A percentile compares a stretch with the other conserved stretches of the same genome.
Evolutionary conservation across 352 stramenopile species (phyloP).

Genomic region (Phytophthora citrophthora): DNA sequence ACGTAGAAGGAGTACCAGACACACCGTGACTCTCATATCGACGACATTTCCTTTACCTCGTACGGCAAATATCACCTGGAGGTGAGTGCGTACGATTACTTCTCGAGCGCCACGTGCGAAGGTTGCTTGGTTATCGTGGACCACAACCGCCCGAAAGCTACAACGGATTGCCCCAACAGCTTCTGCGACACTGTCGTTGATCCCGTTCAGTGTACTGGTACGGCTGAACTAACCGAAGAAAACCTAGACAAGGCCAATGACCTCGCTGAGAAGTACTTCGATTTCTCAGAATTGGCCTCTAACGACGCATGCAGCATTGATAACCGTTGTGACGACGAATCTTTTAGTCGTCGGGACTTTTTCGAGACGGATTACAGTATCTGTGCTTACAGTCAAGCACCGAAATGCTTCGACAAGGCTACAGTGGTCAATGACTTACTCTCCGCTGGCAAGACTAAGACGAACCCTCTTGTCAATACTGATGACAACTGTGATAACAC

Average conservation of each 20-base stretch:
- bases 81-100: constrained; percentile 64
- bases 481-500: constrained; percentile 29
- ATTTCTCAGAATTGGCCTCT: too few species aligned
- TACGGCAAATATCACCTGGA: constrained; percentile 66
- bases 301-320: constrained; percentile 16
- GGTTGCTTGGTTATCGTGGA: constrained; percentile 68
- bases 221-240: constrained; percentile 15
- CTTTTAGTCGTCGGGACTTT: constrained; percentile 47
- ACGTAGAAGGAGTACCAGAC: constrained; percentile 67
- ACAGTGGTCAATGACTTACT: constrained; percentile 35
- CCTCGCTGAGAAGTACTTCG: too few species aligned
- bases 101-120: constrained; percentile 38
- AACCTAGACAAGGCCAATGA: too few species aligned
- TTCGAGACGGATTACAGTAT: constrained; percentile 36
- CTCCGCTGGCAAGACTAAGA: constrained; percentile 15
- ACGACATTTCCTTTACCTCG: constrained; percentile 43
- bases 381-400: constrained; percentile 17
- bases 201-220: constrained; percentile 5
- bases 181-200: constrained; percentile 45
- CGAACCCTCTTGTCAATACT: constrained; percentile 43
- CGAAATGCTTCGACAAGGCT: constrained; percentile 43
- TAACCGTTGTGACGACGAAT: constrained; percentile 55
- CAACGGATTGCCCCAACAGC: constrained; percentile 37
- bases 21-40: constrained; percentile 39
- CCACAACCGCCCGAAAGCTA: constrained; percentile 47